Conservation (phyloP, 2,329 filamentous ascomycete genomes). For the Escovopsis weberi region DNA sequence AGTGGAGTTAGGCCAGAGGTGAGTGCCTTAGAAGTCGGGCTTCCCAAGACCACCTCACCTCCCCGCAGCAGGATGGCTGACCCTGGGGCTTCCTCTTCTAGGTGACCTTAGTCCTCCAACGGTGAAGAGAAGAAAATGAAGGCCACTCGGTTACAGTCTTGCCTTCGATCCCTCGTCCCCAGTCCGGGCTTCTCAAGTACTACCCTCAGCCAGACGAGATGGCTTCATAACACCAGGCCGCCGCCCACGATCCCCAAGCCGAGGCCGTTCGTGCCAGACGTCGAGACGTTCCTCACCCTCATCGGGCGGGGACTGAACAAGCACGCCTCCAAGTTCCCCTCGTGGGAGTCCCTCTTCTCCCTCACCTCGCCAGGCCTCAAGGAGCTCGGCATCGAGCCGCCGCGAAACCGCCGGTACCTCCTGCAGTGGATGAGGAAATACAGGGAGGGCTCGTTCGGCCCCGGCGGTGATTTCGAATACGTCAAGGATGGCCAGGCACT, state of each 20-base stretch:
- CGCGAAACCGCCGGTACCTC: slow-evolving; percentile 69
- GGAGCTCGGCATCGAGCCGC: slow-evolving; percentile 74
- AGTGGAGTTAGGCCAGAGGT: no score
- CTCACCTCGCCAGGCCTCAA: slow-evolving; percentile 63
- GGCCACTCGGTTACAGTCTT: slow-evolving; percentile 17
- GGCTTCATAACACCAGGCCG: slow-evolving; percentile 27
- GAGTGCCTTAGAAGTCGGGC: no score
- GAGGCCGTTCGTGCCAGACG: slow-evolving; percentile 76
- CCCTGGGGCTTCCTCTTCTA: no score
- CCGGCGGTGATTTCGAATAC: slow-evolving; percentile 67
- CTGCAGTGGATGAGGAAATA: slow-evolving; percentile 81
- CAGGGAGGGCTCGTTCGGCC: slow-evolving; percentile 59
- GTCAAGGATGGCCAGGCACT: slow-evolving; percentile 45
- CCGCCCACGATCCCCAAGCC: slow-evolving; percentile 44
- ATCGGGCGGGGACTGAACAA: slow-evolving; percentile 78
- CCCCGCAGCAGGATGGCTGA: no score
- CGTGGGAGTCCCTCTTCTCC: slow-evolving; percentile 83
- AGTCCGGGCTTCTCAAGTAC: slow-evolving; percentile 17
- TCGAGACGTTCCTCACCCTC: slow-evolving; percentile 71
- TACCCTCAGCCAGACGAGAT: slow-evolving; percentile 22
- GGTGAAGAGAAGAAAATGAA: slow-evolving; percentile 13
- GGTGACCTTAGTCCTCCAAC: no score
- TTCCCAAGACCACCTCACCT: no score
- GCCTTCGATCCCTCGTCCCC: slow-evolving; percentile 17
- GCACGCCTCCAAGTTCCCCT: slow-evolving; percentile 74